These are phyloP conservation scores for Penicillium malachiteum DNA, from an alignment of 495 filamentous ascomycete species.

Conservation along the genomic window DNA sequence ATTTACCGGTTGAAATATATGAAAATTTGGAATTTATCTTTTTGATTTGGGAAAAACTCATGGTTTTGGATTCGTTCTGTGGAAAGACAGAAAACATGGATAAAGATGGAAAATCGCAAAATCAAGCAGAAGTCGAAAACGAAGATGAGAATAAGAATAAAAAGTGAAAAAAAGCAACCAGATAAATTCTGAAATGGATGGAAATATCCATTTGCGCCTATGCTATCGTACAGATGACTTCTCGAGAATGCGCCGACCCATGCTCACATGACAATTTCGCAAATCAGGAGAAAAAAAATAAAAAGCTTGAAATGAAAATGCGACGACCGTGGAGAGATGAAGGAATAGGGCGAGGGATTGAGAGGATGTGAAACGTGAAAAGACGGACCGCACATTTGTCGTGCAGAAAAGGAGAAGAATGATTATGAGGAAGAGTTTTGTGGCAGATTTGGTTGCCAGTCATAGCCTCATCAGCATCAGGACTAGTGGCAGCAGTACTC, in stretches of 20 bases:
- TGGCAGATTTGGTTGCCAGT: too few species aligned
- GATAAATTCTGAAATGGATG: not conserved
- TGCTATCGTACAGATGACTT: constrained; percentile 22
- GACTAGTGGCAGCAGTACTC: too few species aligned
- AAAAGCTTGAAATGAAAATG: constrained; percentile 2
- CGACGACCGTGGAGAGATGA: not conserved
- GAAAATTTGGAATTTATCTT: too few species aligned
- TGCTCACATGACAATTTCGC: constrained; percentile 14
- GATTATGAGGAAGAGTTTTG: too few species aligned
- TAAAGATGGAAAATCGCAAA: not conserved
- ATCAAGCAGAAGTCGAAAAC: not conserved
- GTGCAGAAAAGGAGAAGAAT: too few species aligned
- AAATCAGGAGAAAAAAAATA: constrained; percentile 10
- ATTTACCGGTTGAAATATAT: constrained; percentile 4
- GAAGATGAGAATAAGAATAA: not conserved
- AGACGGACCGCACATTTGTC: not conserved
- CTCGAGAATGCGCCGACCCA: constrained; percentile 15
- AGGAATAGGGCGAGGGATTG: not conserved
- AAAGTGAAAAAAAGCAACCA: not conserved
- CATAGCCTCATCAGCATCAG: too few species aligned
- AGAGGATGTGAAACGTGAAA: not conserved
- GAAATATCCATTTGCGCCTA: constrained; percentile 14
- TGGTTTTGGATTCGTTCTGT: too few species aligned
- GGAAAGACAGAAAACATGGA: too few species aligned
- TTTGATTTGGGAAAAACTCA: too few species aligned